These are phyloP conservation scores for Sequoiadendron giganteum DNA, from an alignment of 75 land plant species.

Conservation along the genomic window DNA sequence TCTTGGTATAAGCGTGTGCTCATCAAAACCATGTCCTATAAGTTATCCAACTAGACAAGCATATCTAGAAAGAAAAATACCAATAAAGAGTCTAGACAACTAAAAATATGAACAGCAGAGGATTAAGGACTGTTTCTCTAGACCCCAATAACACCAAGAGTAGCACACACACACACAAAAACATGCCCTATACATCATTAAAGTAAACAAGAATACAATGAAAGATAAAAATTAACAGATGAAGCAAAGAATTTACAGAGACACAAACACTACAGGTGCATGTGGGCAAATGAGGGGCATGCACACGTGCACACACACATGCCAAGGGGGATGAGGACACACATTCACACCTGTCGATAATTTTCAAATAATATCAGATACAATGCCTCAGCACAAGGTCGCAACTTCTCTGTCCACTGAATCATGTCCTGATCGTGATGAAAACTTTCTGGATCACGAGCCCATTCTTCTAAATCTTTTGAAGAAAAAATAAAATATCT, in stretches of 20 bases:
- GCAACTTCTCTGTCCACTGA: conserved; percentile 86
- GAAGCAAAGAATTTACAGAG: not conserved
- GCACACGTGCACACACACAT: not conserved
- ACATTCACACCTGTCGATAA: conserved; percentile 65
- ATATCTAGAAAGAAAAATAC: too few species aligned
- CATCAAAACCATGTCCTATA: too few species aligned
- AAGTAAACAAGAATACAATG: not conserved
- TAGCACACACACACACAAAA: too few species aligned
- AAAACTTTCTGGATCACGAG: conserved; percentile 81
- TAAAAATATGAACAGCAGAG: too few species aligned
- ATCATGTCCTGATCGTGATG: conserved; percentile 99
- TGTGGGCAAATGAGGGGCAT: not conserved
- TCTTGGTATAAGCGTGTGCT: too few species aligned
- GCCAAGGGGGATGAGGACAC: not conserved
- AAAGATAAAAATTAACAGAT: not conserved
- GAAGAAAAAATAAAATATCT: conserved; percentile 85
- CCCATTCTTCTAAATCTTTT: conserved; percentile 90
- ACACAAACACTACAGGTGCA: not conserved
- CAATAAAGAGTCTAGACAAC: too few species aligned
- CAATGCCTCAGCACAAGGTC: conserved; percentile 99
- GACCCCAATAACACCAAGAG: not conserved
- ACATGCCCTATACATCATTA: too few species aligned
- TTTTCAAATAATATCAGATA: conserved; percentile 93
- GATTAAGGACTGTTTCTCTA: too few species aligned
- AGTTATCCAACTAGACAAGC: too few species aligned